Evolutionary conservation across 768 basidiomycete species (phyloP), one percentile per base, ranked within the genome.

Genomic region (Rossbeevera mucosa): DNA sequence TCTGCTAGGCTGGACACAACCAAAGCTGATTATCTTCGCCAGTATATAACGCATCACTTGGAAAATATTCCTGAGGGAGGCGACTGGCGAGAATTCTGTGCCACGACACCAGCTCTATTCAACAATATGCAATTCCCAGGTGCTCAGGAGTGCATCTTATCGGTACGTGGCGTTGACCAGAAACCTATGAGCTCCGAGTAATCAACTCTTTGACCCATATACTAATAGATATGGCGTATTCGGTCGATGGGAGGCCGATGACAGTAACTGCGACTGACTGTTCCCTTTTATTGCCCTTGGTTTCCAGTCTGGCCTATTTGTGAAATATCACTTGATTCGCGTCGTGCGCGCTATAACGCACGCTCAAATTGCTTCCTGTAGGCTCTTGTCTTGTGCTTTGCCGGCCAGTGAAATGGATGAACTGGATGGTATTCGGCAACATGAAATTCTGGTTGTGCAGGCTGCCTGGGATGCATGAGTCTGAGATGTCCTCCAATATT

Each of bases 1-100:
- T 38, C 26, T 13, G 3, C 20, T 5, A 36, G 20, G 6, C 26
- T 28, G 21, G 4, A 5, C 36, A 12, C 7, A 31, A 31, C n/a
- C 14, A 11, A 25, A 2, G 25, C 49, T 54, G 38, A 64, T 40
- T 5, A 12, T 18, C 42, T 14, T 13, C 11, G 16, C 9, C 41
- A 72, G 71, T 55, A 56, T 28, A 53, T 67, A 36, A 62, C 64
- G 14, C 62, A 66, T 5, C 59, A 59, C n/a, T 47, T 72, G 5
- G 52, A 55, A 42, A 61, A 67, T 28, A 49, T 72, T 11, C 68
- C 61, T 0, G 12, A 44, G 8, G 53, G 58, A 12, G 53, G 55
- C 18, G 59, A 70, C 20, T 72, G 67, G 66, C 52, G 31, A 13
- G 60, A 64, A n/a, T 70, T 72, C 49, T 71, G 70, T 47, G 67